phyloP scores from a whole-genome alignment of 495 filamentous ascomycete species.

The Sabuloglossum arenarium region DNA sequence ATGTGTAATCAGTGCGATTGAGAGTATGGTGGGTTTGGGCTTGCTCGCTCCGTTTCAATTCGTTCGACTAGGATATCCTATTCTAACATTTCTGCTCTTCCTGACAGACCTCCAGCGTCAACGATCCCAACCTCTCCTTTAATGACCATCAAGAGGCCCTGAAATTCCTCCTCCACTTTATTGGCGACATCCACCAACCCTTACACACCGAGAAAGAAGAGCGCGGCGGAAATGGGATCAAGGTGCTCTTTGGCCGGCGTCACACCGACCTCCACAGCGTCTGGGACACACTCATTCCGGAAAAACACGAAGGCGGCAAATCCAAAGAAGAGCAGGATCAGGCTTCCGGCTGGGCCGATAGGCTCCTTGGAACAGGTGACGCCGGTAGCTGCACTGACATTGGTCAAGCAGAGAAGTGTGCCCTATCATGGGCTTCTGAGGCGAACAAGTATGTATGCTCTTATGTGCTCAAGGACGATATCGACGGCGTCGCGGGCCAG shows the following conservation, averaged over 20 bases:
- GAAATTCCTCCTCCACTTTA: constrained; percentile 42
- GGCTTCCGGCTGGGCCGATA: constrained; percentile 29
- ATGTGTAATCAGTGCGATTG: constrained; percentile 39
- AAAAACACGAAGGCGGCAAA: constrained; percentile 33
- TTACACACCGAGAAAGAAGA: constrained; percentile 39
- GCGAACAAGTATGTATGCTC: constrained; percentile 39
- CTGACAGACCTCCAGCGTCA: constrained; percentile 26
- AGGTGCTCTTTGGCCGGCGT: constrained; percentile 25
- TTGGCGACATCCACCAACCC: constrained; percentile 47
- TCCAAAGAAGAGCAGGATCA: constrained; percentile 16
- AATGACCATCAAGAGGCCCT: constrained; percentile 28
- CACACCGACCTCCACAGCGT: constrained; percentile 31
- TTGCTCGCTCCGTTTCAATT: neutral
- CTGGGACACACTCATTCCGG: constrained; percentile 40
- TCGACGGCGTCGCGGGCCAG: constrained; percentile 27
- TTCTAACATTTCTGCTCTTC: neutral
- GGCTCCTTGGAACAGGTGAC: constrained; percentile 19
- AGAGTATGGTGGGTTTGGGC: constrained; percentile 19
- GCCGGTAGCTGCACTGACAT: constrained; percentile 29
- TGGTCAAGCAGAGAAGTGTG: constrained; percentile 23
- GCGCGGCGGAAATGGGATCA: constrained; percentile 38
- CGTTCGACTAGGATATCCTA: too few relatives aligned
- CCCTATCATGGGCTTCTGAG: constrained; percentile 39
- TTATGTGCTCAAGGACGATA: constrained; percentile 34
- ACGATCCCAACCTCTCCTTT: constrained; percentile 18